Evolutionary conservation across 192 early-diverging fungal genomes (phyloP).

Genomic region (Dissophora ornata): DNA sequence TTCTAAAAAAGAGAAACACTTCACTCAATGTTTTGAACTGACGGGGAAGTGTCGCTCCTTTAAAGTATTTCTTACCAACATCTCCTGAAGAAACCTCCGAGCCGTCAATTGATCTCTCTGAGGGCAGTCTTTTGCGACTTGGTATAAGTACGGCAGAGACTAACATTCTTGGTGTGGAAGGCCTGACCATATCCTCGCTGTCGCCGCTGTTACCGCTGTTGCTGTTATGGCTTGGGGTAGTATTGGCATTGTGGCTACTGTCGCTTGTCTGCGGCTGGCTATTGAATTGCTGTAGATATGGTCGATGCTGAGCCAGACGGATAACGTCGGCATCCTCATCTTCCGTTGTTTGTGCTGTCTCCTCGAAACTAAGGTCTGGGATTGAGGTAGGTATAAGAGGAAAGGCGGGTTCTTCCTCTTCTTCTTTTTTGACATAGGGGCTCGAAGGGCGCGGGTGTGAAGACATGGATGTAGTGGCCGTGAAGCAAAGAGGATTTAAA

Average conservation of each 20-base stretch:
- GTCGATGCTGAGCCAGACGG: slow-evolving; percentile 1
- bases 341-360: neutral
- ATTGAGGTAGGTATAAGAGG: neutral
- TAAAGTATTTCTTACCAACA: too few relatives aligned
- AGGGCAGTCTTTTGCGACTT: neutral
- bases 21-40: too few relatives aligned
- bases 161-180: neutral
- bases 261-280: too few relatives aligned
- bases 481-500: too few relatives aligned
- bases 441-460: neutral
- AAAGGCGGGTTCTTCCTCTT: neutral
- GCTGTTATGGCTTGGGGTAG: too few relatives aligned
- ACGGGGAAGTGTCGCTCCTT: too few relatives aligned
- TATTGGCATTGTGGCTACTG: too few relatives aligned
- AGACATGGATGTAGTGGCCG: too few relatives aligned
- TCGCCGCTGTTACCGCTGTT: slow-evolving; percentile 3
- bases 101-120: too few relatives aligned
- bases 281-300: neutral
- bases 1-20: too few relatives aligned
- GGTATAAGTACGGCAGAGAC: slow-evolving; percentile 3
- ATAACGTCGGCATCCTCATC: slow-evolving; percentile 3
- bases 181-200: neutral
- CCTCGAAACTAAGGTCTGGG: slow-evolving; percentile 10
- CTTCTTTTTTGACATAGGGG: too few relatives aligned
- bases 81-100: too few relatives aligned